phyloP scores from a whole-genome alignment of 2,329 filamentous ascomycete genomes.

The Aspergillus thermomutatus region DNA sequence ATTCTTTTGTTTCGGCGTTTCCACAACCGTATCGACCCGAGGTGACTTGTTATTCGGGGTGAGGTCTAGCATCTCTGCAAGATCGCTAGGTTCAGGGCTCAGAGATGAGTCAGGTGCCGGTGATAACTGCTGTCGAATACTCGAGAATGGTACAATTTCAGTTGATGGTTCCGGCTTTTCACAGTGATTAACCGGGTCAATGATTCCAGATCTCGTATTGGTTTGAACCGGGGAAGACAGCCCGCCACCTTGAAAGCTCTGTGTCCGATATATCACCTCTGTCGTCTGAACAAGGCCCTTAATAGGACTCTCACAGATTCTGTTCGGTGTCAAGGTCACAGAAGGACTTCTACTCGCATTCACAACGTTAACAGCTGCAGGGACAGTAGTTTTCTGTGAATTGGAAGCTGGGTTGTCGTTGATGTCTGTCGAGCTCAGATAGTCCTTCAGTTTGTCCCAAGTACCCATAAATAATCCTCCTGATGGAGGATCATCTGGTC shows the following conservation, averaged over 20 bases:
- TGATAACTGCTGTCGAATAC: slow-evolving; percentile 22
- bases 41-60: slow-evolving; percentile 12
- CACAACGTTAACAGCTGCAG: neutral
- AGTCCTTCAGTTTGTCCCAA: slow-evolving; percentile 18
- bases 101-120: slow-evolving; percentile 10
- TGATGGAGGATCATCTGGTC: slow-evolving; percentile 10
- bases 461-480: slow-evolving; percentile 16
- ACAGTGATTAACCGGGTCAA: neutral
- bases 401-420: neutral
- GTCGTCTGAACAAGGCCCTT: slow-evolving; percentile 11
- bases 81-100: slow-evolving; percentile 23
- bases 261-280: slow-evolving; percentile 17
- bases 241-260: slow-evolving; percentile 11
- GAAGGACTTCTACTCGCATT: neutral
- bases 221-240: slow-evolving; percentile 7
- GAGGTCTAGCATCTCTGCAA: slow-evolving; percentile 28
- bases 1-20: neutral
- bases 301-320: neutral
- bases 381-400: neutral
- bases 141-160: slow-evolving; percentile 33
- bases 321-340: slow-evolving; percentile 1
- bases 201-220: neutral
- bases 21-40: neutral
- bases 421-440: slow-evolving; percentile 7
- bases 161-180: neutral